These are phyloP conservation scores for Coriaria nepalensis DNA, from an alignment of 306 rosid genomes.

Conservation along the genomic window DNA sequence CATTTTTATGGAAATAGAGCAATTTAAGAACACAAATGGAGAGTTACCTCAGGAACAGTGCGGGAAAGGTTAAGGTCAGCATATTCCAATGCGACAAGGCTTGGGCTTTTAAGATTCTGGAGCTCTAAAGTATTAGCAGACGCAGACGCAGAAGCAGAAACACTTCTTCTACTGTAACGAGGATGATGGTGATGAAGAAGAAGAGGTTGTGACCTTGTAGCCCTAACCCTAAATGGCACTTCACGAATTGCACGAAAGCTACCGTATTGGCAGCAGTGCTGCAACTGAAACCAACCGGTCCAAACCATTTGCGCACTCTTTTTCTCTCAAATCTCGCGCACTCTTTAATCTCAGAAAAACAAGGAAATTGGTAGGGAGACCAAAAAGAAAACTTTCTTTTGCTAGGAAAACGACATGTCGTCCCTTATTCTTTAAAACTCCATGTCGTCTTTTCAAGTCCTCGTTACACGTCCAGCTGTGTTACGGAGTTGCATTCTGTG, in stretches of 20 bases:
- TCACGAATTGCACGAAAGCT: no score
- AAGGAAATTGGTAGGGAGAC: no score
- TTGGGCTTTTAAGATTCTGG: constrained; percentile 34
- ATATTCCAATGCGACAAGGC: constrained; percentile 64
- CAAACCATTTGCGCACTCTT: not conserved
- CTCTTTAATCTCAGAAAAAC: no score
- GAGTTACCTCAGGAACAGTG: constrained; percentile 21
- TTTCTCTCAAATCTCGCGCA: not conserved
- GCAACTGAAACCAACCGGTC: no score
- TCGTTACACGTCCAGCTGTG: no score
- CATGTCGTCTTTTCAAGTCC: no score
- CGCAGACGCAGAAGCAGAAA: no score
- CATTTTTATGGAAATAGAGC: not conserved
- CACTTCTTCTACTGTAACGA: constrained; percentile 10
- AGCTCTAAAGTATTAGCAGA: constrained; percentile 14
- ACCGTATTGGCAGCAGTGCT: not conserved
- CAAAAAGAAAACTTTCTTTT: no score
- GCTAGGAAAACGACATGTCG: no score
- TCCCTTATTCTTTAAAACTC: no score
- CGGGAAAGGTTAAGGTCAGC: constrained; percentile 69
- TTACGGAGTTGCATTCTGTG: no score
- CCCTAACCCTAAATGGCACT: constrained; percentile 6
- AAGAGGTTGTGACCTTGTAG: constrained; percentile 4
- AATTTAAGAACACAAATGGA: not conserved
- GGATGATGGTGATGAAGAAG: not conserved